A percentile compares a stretch with the other conserved stretches of the same genome.
Conservation (phyloP, 208 protist species). For the Wallacemonas collosoma region DNA sequence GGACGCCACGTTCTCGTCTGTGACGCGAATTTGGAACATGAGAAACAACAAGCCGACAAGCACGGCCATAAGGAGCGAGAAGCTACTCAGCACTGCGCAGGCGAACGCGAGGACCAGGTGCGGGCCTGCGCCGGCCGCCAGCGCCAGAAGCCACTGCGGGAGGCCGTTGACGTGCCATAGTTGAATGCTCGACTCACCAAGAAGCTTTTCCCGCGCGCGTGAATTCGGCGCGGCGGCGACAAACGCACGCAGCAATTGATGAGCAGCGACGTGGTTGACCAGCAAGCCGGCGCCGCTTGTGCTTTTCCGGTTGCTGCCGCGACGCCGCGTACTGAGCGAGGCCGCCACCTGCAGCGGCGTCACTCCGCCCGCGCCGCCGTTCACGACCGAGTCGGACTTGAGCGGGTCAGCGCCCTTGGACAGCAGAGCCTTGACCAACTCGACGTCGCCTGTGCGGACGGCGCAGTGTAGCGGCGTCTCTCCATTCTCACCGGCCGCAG, state of each 20-base stretch:
- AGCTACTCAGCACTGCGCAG: conserved; percentile 25
- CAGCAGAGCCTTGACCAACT: conserved; percentile 64
- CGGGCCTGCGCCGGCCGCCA: conserved; percentile 26
- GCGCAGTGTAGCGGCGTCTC: conserved; percentile 70
- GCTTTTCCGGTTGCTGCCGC: neutral
- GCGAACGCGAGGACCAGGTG: conserved; percentile 35
- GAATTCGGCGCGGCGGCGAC: conserved; percentile 23
- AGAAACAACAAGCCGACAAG: conserved; percentile 23
- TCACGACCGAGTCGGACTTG: conserved; percentile 10
- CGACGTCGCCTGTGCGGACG: conserved; percentile 44
- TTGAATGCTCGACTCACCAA: conserved; percentile 23
- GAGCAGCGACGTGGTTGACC: conserved; percentile 23
- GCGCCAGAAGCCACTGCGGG: conserved; percentile 16
- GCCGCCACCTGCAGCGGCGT: conserved; percentile 24
- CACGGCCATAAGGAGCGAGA: conserved; percentile 24
- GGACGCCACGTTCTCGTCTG: conserved; percentile 18
- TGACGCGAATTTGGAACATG: conserved; percentile 25
- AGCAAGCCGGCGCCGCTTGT: neutral
- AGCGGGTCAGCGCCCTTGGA: conserved; percentile 49
- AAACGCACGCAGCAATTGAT: conserved; percentile 31
- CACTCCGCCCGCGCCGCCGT: conserved; percentile 14
- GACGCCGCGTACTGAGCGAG: conserved; percentile 3
- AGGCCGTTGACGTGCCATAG: conserved; percentile 28
- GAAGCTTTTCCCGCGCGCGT: conserved; percentile 24
- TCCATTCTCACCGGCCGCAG: neutral